Evolutionary conservation across 371 early-diverging fungal species (phyloP).

Genomic region (Mucor saturninus): DNA sequence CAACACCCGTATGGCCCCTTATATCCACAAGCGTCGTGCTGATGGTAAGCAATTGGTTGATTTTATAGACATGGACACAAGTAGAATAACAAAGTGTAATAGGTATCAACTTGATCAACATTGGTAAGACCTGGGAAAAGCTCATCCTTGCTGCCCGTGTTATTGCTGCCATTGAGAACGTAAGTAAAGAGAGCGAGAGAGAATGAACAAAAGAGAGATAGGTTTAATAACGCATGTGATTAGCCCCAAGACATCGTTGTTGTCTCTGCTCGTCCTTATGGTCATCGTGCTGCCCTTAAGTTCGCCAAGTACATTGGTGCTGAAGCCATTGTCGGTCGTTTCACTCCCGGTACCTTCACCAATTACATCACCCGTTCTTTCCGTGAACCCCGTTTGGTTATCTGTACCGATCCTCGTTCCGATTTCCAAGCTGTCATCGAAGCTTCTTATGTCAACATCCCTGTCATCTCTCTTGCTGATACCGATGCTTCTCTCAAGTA

Average conservation of each 20-base stretch:
- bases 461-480: constrained; percentile 98
- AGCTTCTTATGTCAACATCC: constrained; percentile 99
- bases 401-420: constrained; percentile 98
- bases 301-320: constrained; percentile 97
- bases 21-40: constrained; percentile 93
- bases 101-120: constrained; percentile 94
- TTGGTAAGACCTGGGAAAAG: constrained; percentile 99
- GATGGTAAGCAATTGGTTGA: constrained; percentile 68
- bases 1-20: constrained; percentile 89
- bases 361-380: constrained; percentile 99
- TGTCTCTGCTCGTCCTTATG: constrained; percentile 97
- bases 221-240: not conserved
- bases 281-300: constrained; percentile 98
- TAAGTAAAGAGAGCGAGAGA: constrained; percentile 20
- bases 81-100: not conserved
- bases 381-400: constrained; percentile 98
- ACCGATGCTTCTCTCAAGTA: constrained; percentile 94
- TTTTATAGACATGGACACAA: not conserved
- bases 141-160: constrained; percentile 97
- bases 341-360: constrained; percentile 99
- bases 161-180: constrained; percentile 96
- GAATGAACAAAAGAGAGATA: not conserved
- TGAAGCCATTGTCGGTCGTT: constrained; percentile 98
- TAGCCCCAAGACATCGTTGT: constrained; percentile 93
- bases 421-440: constrained; percentile 99